Evolutionary conservation across 208 protist genomes (phyloP), one percentile per base, ranked within the genome.

Genomic region (Crithidia mellificae): DNA sequence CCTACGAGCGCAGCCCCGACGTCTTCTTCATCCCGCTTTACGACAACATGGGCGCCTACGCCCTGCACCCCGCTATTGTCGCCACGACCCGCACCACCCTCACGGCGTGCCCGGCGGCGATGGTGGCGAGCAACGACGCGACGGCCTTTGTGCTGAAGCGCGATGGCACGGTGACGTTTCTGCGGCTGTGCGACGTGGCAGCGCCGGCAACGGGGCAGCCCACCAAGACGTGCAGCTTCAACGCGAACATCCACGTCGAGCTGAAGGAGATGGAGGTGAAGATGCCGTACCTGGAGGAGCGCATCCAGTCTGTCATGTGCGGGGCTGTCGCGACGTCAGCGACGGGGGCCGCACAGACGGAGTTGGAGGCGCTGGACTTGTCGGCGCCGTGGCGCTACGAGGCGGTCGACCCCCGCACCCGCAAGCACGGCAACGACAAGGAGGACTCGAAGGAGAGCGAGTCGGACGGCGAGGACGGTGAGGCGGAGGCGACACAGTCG

Each of bases 381-480:
- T 90, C 72, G 43, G 81, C 83, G n/a, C 76, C 85, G 73, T 96
- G 90, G 88, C 80, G 83, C 53, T 80, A 85, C 53, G 84, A 88
- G 47, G 74, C 74, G 1, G 66, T 80, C 1, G 86, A 93, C 63
- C 86, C 86, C 0, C 90, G 85, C 9, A 78, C 66, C 22, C 88
- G 85, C 49, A 68, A 64, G 34, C 57, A 78, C 25, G 44, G 46
- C 27, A 66, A 75, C 41, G 57, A 58, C 51, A 56, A 56, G 38
- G 57, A 59, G 1, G 44, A 77, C 34, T 64, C 56, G 51, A 65
- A 68, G 24, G 62, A 52, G 9, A 52, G 52, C 27, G 68, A 58
- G 8, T 51, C 25, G 1, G 68, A 77, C 12, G 55, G 72, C 30
- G 64, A 53, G 12, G 54, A 32, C 11, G 56, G 1, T 8, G 72